These are phyloP conservation scores for Aspergillus tamarii DNA, from an alignment of 2,329 filamentous ascomycete species.

Conservation along the genomic window DNA sequence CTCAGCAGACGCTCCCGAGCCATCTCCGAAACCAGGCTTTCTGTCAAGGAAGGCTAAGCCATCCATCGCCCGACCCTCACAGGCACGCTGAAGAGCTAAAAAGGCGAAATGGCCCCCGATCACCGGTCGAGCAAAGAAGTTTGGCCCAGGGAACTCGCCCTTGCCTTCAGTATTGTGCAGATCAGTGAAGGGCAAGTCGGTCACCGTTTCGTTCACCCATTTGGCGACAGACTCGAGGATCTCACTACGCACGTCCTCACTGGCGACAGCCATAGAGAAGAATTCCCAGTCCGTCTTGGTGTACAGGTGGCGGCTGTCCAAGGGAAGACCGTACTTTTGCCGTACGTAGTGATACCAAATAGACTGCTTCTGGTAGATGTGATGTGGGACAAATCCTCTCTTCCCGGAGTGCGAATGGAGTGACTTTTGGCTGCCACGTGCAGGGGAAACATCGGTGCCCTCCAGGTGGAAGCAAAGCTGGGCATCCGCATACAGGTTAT, in stretches of 20 bases:
- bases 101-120: conserved; percentile 86
- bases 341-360: conserved; percentile 79
- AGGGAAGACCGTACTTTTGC: conserved; percentile 79
- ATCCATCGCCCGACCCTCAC: conserved; percentile 67
- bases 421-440: conserved; percentile 28
- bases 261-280: conserved; percentile 79
- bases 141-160: conserved; percentile 72
- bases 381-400: conserved; percentile 69
- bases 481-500: conserved; percentile 81
- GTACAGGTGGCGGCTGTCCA: conserved; percentile 81
- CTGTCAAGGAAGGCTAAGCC: conserved; percentile 56
- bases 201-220: conserved; percentile 84
- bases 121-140: conserved; percentile 81
- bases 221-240: conserved; percentile 74
- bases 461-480: conserved; percentile 77
- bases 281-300: conserved; percentile 93
- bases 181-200: conserved; percentile 77
- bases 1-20: conserved; percentile 18
- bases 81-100: conserved; percentile 78
- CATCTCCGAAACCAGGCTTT: conserved; percentile 19
- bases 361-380: conserved; percentile 77
- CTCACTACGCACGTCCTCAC: conserved; percentile 66
- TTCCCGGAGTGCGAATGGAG: conserved; percentile 32
- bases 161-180: conserved; percentile 78
- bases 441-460: conserved; percentile 38